phyloP scores from a whole-genome alignment of 768 basidiomycete species.

The Mrakia blollopis region DNA sequence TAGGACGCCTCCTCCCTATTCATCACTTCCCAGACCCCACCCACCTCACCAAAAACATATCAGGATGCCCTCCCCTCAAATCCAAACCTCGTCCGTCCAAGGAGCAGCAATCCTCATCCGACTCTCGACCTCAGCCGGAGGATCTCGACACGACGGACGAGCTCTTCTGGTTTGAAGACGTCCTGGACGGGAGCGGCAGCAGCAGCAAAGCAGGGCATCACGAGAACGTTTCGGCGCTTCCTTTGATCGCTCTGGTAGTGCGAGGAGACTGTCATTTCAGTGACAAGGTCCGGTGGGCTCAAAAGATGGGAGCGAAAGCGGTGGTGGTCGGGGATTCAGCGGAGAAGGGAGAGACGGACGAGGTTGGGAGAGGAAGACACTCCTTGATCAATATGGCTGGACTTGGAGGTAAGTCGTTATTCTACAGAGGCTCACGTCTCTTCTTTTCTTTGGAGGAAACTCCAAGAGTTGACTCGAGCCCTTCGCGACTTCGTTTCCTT shows the following conservation, averaged over 20 bases:
- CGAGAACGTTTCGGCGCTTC: background rate
- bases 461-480: background rate
- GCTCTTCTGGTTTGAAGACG: background rate
- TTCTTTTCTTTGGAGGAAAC: background rate
- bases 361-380: slow-evolving; percentile 50
- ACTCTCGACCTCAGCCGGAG: background rate
- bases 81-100: background rate
- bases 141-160: background rate
- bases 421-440: too few species aligned
- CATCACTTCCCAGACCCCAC: slow-evolving; percentile 1
- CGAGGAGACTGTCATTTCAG: slow-evolving; percentile 86
- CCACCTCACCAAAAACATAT: background rate
- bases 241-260: slow-evolving; percentile 80
- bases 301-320: slow-evolving; percentile 68
- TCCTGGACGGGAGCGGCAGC: background rate
- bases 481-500: background rate
- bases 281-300: slow-evolving; percentile 69
- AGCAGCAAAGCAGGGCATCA: background rate
- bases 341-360: slow-evolving; percentile 43
- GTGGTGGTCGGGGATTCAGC: slow-evolving; percentile 86
- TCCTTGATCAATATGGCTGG: slow-evolving; percentile 86
- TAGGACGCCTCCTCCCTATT: slow-evolving; percentile 24
- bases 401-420: slow-evolving; percentile 61
- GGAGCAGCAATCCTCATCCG: too few species aligned
- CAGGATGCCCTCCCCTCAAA: slow-evolving; percentile 2